Conservation (phyloP, 140 eudicot genomes). For the Flaveria floridana region DNA sequence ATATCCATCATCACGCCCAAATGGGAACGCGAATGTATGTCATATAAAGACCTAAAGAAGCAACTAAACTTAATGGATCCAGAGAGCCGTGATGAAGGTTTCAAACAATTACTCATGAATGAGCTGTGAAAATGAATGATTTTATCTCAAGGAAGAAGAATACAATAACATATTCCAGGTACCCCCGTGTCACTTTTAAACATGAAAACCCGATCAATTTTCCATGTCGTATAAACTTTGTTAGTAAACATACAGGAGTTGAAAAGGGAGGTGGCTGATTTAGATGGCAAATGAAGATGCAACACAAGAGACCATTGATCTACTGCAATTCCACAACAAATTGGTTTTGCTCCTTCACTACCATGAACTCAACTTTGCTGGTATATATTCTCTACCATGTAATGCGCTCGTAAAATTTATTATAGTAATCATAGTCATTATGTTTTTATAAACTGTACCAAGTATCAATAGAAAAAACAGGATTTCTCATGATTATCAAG, state of each 20-base stretch:
- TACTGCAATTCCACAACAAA: slow-evolving; percentile 41
- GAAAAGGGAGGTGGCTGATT: slow-evolving; percentile 23
- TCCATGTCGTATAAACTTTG: slow-evolving; percentile 13
- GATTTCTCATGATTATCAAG: slow-evolving; percentile 43
- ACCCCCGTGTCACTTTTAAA: not conserved
- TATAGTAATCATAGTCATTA: not conserved
- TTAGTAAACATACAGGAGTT: slow-evolving; percentile 30
- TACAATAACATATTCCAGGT: slow-evolving; percentile 36
- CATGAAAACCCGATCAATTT: not conserved
- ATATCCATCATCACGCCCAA: slow-evolving; percentile 44
- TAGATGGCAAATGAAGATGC: slow-evolving; percentile 28
- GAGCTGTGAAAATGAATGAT: slow-evolving; percentile 33
- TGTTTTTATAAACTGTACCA: slow-evolving; percentile 18
- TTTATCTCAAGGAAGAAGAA: slow-evolving; percentile 41
- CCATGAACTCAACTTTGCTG: slow-evolving; percentile 42
- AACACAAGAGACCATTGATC: slow-evolving; percentile 27
- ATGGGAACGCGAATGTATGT: slow-evolving; percentile 42
- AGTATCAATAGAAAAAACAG: slow-evolving; percentile 26
- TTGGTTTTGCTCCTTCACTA: slow-evolving; percentile 47
- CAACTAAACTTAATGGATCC: slow-evolving; percentile 38
- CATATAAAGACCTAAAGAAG: slow-evolving; percentile 42
- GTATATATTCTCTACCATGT: slow-evolving; percentile 24
- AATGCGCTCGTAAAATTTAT: not conserved
- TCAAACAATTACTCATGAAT: slow-evolving; percentile 34
- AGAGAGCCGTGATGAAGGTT: slow-evolving; percentile 32